Evolutionary conservation across 1,139 yeast species (phyloP).

Genomic region (Yamadazyma songkhlaensis): DNA sequence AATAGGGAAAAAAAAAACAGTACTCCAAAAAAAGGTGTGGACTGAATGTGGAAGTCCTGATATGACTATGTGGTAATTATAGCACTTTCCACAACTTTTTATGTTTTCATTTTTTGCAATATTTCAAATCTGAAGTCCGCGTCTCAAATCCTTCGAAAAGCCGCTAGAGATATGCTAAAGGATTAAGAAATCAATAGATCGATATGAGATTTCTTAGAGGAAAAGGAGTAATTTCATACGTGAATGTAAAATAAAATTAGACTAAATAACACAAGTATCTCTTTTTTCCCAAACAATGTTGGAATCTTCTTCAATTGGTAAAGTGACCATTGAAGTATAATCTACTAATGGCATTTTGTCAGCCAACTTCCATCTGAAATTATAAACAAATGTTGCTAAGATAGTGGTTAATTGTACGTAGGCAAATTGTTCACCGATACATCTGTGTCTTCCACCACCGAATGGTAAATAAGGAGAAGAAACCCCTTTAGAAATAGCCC

Average conservation of each 20-base stretch:
- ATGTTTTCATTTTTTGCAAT: too few species aligned
- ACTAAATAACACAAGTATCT: constrained; percentile 26
- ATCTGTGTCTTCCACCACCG: constrained; percentile 99
- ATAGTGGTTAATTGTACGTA: constrained; percentile 89
- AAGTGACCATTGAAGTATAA: constrained; percentile 89
- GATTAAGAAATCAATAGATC: too few species aligned
- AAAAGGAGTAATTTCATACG: neutral
- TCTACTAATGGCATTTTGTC: constrained; percentile 75
- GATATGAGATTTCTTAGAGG: too few species aligned
- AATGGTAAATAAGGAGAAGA: constrained; percentile 94
- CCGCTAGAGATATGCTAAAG: too few species aligned
- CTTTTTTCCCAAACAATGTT: constrained; percentile 74
- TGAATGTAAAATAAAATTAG: too few species aligned
- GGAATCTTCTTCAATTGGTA: constrained; percentile 76
- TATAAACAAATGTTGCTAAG: constrained; percentile 71
- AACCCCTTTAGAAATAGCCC: constrained; percentile 94
- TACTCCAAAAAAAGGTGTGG: too few species aligned
- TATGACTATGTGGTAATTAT: too few species aligned
- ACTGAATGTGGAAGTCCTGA: too few species aligned
- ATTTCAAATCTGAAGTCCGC: too few species aligned
- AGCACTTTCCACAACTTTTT: too few species aligned
- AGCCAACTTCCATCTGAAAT: constrained; percentile 72
- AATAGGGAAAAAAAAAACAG: too few species aligned
- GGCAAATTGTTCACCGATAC: constrained; percentile 99
- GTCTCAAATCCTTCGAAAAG: too few species aligned